Base-by-base conservation (phyloP, 331 rosid species). In the Quercus tomentella region DNA sequence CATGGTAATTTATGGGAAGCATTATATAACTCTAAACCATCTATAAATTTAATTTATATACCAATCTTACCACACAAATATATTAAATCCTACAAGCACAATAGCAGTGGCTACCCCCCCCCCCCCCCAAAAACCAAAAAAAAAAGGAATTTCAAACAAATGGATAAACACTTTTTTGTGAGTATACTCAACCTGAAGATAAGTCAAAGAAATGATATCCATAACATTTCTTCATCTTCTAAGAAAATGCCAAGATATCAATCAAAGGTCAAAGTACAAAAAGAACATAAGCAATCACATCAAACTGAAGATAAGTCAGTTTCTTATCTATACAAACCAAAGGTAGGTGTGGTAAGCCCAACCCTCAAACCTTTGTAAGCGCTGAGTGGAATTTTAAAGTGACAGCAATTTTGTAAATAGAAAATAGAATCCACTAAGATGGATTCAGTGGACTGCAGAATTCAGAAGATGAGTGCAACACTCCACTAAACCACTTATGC, bases 391-490 rank as follows among this genome's bases (percentile, higher is more conserved):
- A 74, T 70, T 56, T 55, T 12, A n/a, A 31, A 66, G 77, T 56
- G 74, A 61, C 57, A 56, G 16, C 45, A 18, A 49, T 37, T 55
- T 62, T 52, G 20, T 26, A 16, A 43, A 70, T 15, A 56, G 75
- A 70, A 80, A 81, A 72, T 41, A 57, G 28, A 69, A 74, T 57
- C 84, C 89, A 80, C 87, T 80, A 20, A 68, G 56, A 56, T 52
- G 33, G 37, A 57, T 69, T 76, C 41, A 78, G 86, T 77, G 87
- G 78, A 1, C 12, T 22, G 60, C 20, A 77, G 78, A 84, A 75
- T 20, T 55, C 28, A 79, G 78, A 84, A 75, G 77, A 37, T 63
- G 76, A 77, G 57, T 74, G 76, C 81, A 74, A 18, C 74, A 68
- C 5, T 69, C 72, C 86, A 87, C 80, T 75, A 73, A 15, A 70